phyloP scores from a whole-genome alignment of 2,329 filamentous ascomycete genomes.

The Aspergillus tamarii region DNA sequence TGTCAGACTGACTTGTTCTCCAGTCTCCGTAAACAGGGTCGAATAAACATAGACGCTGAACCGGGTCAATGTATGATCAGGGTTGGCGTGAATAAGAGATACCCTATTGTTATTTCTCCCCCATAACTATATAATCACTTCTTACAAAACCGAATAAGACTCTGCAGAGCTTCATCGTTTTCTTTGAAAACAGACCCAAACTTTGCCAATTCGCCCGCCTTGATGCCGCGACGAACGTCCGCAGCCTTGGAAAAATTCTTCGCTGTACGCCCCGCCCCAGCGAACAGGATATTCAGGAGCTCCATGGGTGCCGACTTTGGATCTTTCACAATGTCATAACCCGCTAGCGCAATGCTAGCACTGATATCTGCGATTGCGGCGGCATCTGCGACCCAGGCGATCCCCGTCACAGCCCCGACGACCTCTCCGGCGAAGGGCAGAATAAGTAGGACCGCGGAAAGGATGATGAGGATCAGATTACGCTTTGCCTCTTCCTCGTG shows the following conservation, averaged over 20 bases:
- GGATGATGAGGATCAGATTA: constrained; percentile 19
- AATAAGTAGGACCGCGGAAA: constrained; percentile 16
- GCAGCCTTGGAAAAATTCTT: constrained; percentile 5
- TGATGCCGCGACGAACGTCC: constrained; percentile 6
- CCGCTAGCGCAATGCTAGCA: constrained; percentile 9
- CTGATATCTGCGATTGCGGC: constrained; percentile 12
- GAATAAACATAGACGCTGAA: too few species aligned
- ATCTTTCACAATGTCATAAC: constrained; percentile 17
- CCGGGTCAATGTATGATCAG: too few species aligned
- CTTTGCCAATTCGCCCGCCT: constrained; percentile 2
- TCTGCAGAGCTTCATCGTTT: constrained; percentile 7
- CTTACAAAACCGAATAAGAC: constrained; percentile 1
- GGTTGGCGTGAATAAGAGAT: too few species aligned
- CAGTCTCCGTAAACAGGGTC: too few species aligned
- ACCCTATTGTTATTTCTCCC: too few species aligned
- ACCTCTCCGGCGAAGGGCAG: constrained; percentile 16
- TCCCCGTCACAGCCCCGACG: constrained; percentile 5
- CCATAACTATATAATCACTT: neutral
- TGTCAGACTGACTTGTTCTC: too few species aligned
- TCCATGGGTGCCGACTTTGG: constrained; percentile 10
- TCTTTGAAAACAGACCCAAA: constrained; percentile 12
- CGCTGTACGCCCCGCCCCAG: neutral
- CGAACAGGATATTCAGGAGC: constrained; percentile 8
- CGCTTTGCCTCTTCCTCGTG: constrained; percentile 10
- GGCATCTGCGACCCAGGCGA: constrained; percentile 11